Evolutionary conservation across 1,284 basidiomycete species (phyloP).

Genomic region (Megacollybia platyphylla): DNA sequence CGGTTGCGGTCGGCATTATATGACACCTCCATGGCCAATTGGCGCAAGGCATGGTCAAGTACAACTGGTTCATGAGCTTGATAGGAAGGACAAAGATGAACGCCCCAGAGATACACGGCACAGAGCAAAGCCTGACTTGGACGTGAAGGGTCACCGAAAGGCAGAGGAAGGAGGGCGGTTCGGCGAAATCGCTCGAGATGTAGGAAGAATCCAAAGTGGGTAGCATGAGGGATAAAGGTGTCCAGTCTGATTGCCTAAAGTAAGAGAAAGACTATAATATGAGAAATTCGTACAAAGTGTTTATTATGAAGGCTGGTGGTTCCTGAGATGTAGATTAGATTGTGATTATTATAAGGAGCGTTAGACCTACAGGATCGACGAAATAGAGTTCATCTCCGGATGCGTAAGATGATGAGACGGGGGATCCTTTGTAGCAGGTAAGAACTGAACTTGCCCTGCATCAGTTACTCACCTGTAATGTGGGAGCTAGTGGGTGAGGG

Average conservation of each 20-base stretch:
- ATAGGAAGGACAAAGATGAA: conserved; percentile 10
- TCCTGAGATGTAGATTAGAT: not conserved
- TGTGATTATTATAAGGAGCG: not conserved
- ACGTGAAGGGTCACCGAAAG: conserved; percentile 8
- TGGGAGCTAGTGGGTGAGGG: not conserved
- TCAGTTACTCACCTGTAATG: not conserved
- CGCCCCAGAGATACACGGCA: conserved; percentile 18
- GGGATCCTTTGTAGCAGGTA: not conserved
- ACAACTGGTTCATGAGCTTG: conserved; percentile 11
- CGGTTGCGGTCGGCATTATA: conserved; percentile 9
- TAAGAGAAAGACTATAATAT: not conserved
- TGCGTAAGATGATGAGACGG: not conserved
- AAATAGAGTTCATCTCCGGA: not conserved
- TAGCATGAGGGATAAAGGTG: conserved; percentile 10
- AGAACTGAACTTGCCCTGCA: not conserved
- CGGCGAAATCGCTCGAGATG: conserved; percentile 10
- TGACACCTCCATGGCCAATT: conserved; percentile 9
- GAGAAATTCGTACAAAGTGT: not conserved
- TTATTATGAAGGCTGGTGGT: not conserved
- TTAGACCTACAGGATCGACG: not conserved
- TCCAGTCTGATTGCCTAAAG: conserved; percentile 8
- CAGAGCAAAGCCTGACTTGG: conserved; percentile 15
- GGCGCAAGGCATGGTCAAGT: conserved; percentile 14
- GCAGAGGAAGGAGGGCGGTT: conserved; percentile 2
- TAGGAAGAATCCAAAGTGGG: conserved; percentile 15